Conservation (phyloP, 176 grass and related monocot genomes). For the Cymbopogon citratus region DNA sequence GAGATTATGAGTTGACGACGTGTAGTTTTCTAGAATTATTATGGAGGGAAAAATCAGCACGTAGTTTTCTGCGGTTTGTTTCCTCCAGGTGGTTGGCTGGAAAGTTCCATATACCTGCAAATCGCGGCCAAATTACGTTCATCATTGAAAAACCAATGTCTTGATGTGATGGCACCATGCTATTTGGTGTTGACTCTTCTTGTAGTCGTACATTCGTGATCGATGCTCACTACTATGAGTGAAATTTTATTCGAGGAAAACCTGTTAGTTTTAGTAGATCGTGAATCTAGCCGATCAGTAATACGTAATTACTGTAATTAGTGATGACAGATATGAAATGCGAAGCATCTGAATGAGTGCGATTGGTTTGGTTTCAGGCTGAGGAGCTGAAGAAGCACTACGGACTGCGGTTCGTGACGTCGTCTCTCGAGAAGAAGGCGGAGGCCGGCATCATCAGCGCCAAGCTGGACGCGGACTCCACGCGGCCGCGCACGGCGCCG, state of each 20-base stretch:
- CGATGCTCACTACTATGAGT: background rate
- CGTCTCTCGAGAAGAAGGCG: conserved; percentile 74
- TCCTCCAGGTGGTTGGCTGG: conserved; percentile 21
- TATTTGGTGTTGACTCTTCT: too few species aligned
- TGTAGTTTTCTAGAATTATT: conserved; percentile 23
- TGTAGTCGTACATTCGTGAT: background rate
- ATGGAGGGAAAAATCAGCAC: background rate
- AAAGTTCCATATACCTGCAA: conserved; percentile 6
- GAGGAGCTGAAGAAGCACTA: conserved; percentile 63
- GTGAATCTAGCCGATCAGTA: background rate
- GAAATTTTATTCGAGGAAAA: background rate
- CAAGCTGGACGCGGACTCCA: conserved; percentile 55
- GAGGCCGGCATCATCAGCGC: conserved; percentile 39
- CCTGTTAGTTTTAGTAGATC: too few species aligned
- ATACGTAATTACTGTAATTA: background rate
- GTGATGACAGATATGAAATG: background rate
- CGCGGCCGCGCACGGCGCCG: conserved; percentile 8
- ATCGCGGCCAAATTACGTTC: background rate
- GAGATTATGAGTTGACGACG: background rate
- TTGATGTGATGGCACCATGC: background rate
- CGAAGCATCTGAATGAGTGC: background rate
- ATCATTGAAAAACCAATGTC: too few species aligned
- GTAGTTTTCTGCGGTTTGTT: background rate
- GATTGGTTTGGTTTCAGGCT: conserved; percentile 22
- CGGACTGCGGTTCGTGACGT: conserved; percentile 54